Evolutionary conservation across 768 basidiomycete species (phyloP), one percentile per base, ranked within the genome.

Genomic region (Crassisporium funariophilum): DNA sequence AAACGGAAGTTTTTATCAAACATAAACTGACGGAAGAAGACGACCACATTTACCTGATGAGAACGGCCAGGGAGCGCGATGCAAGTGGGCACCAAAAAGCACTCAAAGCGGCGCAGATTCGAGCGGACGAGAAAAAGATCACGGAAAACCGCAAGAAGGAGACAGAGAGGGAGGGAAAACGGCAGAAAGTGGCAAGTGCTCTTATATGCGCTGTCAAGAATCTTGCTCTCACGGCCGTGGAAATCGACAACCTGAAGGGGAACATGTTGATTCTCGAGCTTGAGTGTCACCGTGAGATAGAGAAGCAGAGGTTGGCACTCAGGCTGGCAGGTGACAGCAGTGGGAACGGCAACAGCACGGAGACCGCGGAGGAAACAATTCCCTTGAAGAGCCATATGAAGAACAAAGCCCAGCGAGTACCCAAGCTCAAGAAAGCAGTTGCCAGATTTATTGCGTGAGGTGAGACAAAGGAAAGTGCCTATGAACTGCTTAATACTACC

Each of bases 51-150:
- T 47, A 54, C 38, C 24, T 50, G 11, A 15, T 24, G 5, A 8
- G 19, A 3, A 17, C 47, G 46, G 56, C 56, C 45, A 19, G 46
- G 29, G 21, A 20, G 12, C 10, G 24, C 15, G 46, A 46, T 29
- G 22, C n/a, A 11, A 41, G 38, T 17, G 24, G 35, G 29, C 17
- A 39, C 16, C 44, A 49, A 29, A 40, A 41, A 22, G 19, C 25
- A 17, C 27, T 38, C 3, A 44, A 41, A 20, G 6, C 21, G 16
- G 48, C 27, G 3, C 51, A 52, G 23, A 52, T 49, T 12, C 27
- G 40, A 25, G 52, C 47, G 3, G 47, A 53, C 31, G 20, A 44
- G 10, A 12, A 44, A 16, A 49, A 41, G 19, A 41, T 45, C 0
- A 35, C 13, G 10, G 23, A 21, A 41, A 35, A 35, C 23, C 37